Conservation (phyloP, 2,329 filamentous ascomycete species). For the Paecilomyces sp. region DNA sequence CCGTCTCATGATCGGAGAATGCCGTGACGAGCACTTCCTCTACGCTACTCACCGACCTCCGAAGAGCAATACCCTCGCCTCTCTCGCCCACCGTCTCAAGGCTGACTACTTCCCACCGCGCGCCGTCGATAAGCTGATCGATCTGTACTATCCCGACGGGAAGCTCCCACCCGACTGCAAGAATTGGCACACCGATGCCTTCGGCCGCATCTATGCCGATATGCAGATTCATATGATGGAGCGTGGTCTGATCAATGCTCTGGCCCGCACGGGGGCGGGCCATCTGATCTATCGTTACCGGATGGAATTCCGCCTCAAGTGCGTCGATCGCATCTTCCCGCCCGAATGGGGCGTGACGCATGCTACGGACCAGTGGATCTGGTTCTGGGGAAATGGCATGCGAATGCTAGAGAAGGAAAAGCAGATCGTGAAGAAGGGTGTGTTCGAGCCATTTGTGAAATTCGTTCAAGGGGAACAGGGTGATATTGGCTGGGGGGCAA, state of each 20-base stretch:
- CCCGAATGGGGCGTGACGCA: constrained; percentile 49
- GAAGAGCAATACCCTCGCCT: constrained; percentile 27
- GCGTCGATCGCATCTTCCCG: constrained; percentile 36
- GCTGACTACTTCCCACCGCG: constrained; percentile 44
- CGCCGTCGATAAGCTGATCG: constrained; percentile 38
- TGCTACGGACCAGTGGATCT: constrained; percentile 46
- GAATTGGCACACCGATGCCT: constrained; percentile 44
- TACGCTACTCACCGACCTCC: constrained; percentile 48
- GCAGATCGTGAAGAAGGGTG: constrained; percentile 21
- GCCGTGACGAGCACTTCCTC: constrained; percentile 45
- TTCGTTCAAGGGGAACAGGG: constrained; percentile 18
- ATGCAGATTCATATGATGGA: constrained; percentile 49
- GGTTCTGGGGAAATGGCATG: constrained; percentile 49
- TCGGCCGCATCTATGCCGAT: constrained; percentile 50
- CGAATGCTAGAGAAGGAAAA: constrained; percentile 39
- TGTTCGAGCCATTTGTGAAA: constrained; percentile 21
- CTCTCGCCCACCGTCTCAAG: constrained; percentile 40
- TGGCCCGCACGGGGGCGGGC: constrained; percentile 37
- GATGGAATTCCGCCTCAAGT: constrained; percentile 47
- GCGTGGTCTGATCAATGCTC: constrained; percentile 42
- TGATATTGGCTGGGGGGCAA: constrained; percentile 20
- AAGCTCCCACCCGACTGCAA: constrained; percentile 31
- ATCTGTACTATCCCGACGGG: constrained; percentile 36
- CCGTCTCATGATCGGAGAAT: constrained; percentile 49
- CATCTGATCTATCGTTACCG: constrained; percentile 46